These are phyloP conservation scores for Musa acuminata DNA, from an alignment of 176 grass and related monocot species.

Conservation along the genomic window DNA sequence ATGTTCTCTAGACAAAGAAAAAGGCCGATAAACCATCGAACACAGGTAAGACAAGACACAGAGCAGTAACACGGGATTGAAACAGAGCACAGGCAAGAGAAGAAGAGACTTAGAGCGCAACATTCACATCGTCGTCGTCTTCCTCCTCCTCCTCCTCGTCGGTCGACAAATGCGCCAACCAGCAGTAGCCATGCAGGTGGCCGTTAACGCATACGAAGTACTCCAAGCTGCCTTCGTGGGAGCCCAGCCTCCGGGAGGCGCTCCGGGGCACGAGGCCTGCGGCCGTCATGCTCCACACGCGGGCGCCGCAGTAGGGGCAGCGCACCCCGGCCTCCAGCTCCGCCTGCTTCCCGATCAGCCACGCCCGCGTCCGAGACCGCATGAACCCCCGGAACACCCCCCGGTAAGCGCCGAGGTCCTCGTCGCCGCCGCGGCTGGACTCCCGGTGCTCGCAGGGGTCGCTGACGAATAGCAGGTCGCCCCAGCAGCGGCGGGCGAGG, in stretches of 20 bases:
- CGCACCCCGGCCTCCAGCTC: conserved; percentile 43
- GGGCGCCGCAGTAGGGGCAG: conserved; percentile 64
- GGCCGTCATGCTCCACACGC: conserved; percentile 76
- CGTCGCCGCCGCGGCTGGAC: not conserved
- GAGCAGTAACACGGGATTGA: not conserved
- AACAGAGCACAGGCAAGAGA: not conserved
- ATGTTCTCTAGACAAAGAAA: too few relatives aligned
- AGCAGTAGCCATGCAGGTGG: conserved; percentile 76
- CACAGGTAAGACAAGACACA: not conserved
- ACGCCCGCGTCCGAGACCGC: conserved; percentile 51
- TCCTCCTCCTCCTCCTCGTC: conserved; percentile 19
- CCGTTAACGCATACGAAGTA: conserved; percentile 89
- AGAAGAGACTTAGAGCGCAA: not conserved
- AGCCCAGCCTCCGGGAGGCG: conserved; percentile 48
- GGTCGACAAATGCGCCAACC: conserved; percentile 62
- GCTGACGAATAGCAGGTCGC: conserved; percentile 64
- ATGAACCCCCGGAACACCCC: conserved; percentile 74
- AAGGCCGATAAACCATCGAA: not conserved
- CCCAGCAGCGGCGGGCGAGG: conserved; percentile 40
- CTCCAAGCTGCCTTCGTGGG: conserved; percentile 44
- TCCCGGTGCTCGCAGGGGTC: conserved; percentile 70
- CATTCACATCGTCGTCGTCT: conserved; percentile 6
- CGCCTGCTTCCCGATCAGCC: conserved; percentile 33
- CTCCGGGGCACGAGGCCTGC: conserved; percentile 42
- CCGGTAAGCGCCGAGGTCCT: conserved; percentile 50